phyloP scores from a whole-genome alignment of 805 yeast genomes.

The Saitoella complicata region DNA sequence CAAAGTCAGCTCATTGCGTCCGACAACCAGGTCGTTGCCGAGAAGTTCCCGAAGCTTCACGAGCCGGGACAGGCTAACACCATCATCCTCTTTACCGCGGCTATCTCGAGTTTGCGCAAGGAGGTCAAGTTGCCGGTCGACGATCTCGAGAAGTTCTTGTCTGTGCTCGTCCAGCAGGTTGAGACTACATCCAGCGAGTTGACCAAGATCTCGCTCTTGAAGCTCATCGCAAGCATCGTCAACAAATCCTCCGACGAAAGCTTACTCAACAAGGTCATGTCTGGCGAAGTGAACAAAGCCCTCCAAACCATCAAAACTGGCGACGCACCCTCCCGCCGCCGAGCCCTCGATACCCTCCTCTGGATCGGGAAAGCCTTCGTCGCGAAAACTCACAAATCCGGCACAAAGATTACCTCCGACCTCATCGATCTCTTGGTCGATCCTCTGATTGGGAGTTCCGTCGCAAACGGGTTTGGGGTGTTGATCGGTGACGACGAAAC shows the following conservation, averaged over 20 bases:
- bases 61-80: too few relatives aligned
- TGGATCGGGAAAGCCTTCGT: constrained; percentile 63
- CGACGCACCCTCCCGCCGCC: too few relatives aligned
- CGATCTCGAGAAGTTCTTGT: background rate
- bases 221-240: constrained; percentile 35
- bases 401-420: constrained; percentile 22
- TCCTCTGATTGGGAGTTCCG: constrained; percentile 22
- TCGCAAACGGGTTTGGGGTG: constrained; percentile 45
- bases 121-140: constrained; percentile 5
- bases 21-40: constrained; percentile 2
- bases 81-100: constrained; percentile 5
- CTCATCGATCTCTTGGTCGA: constrained; percentile 25
- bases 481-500: constrained; percentile 52
- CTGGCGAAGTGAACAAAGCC: too few relatives aligned
- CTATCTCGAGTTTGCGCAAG: constrained; percentile 8
- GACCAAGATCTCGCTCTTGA: constrained; percentile 38
- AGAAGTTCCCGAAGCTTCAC: constrained; percentile 4
- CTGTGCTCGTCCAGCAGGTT: background rate
- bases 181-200: constrained; percentile 12
- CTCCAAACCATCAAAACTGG: too few relatives aligned
- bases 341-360: background rate
- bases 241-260: constrained; percentile 29
- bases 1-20: constrained; percentile 3
- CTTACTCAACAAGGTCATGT: too few relatives aligned
- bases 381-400: constrained; percentile 34